Evolutionary conservation across 2,329 filamentous ascomycete species (phyloP).

Genomic region (Fusarium caatingaense): DNA sequence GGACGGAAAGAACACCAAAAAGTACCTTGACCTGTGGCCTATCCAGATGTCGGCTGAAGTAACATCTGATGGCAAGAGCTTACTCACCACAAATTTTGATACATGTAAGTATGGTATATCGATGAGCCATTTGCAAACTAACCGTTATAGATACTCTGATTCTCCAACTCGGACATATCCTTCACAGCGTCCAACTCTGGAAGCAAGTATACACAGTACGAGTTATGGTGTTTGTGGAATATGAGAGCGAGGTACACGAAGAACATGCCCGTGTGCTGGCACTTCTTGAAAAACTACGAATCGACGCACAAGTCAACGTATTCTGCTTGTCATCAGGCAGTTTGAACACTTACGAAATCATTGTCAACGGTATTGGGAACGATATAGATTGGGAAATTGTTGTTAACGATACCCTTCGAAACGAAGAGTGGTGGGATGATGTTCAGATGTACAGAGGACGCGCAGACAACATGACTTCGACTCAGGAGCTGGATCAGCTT

Average conservation of each 20-base stretch:
- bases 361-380: constrained; percentile 75
- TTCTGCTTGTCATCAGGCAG: constrained; percentile 83
- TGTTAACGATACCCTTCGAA: constrained; percentile 74
- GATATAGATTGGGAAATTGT: constrained; percentile 67
- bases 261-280: constrained; percentile 78
- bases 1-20: constrained; percentile 71
- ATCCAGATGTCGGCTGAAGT: constrained; percentile 94
- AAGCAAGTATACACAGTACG: constrained; percentile 77
- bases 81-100: constrained; percentile 90
- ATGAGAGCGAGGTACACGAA: constrained; percentile 84
- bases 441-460: constrained; percentile 67
- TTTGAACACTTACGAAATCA: constrained; percentile 78
- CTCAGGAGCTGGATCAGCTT: constrained; percentile 58
- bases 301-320: constrained; percentile 81
- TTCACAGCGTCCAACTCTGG: constrained; percentile 85
- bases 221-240: constrained; percentile 89
- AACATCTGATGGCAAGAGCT: constrained; percentile 71
- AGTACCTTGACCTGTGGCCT: constrained; percentile 89
- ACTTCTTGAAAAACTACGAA: constrained; percentile 82
- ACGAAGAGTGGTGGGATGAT: constrained; percentile 87
- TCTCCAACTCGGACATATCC: constrained; percentile 84
- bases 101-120: constrained; percentile 71
- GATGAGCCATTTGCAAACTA: background rate
- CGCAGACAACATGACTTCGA: constrained; percentile 52
- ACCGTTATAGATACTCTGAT: constrained; percentile 74